Conservation (phyloP, 23 red algal species). For the Gracilaria gracilis region DNA sequence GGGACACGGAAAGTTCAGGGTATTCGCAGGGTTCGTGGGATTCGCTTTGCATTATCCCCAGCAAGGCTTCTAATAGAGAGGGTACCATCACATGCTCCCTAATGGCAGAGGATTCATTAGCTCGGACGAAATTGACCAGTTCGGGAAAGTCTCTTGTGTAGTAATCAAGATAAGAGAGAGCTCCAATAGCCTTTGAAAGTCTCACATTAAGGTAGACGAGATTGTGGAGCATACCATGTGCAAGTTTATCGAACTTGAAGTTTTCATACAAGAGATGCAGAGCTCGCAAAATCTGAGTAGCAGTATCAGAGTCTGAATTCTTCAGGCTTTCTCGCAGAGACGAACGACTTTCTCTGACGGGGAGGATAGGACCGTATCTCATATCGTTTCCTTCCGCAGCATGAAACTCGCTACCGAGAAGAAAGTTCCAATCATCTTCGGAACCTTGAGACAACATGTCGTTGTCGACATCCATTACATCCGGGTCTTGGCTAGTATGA, state of each 20-base stretch:
- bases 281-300: conserved; percentile 24
- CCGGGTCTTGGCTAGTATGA: neutral
- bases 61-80: conserved; percentile 13
- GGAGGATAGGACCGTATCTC: neutral
- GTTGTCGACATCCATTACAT: conserved; percentile 25
- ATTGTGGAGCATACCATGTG: neutral
- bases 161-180: conserved; percentile 61
- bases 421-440: conserved; percentile 56
- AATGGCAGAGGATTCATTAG: neutral
- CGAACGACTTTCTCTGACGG: too few relatives aligned
- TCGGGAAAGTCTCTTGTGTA: conserved; percentile 65
- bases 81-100: neutral
- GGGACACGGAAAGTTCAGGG: neutral
- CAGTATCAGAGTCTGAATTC: neutral
- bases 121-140: conserved; percentile 8
- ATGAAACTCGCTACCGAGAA: conserved; percentile 51
- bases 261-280: conserved; percentile 87
- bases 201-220: conserved; percentile 43
- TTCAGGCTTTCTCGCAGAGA: neutral
- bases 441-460: neutral
- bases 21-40: neutral
- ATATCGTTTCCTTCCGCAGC: neutral
- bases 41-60: neutral
- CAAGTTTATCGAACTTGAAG: conserved; percentile 55
- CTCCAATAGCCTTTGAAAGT: conserved; percentile 31